These are phyloP conservation scores for Tremella yokohamensis DNA, from an alignment of 768 basidiomycete species.

Conservation along the genomic window DNA sequence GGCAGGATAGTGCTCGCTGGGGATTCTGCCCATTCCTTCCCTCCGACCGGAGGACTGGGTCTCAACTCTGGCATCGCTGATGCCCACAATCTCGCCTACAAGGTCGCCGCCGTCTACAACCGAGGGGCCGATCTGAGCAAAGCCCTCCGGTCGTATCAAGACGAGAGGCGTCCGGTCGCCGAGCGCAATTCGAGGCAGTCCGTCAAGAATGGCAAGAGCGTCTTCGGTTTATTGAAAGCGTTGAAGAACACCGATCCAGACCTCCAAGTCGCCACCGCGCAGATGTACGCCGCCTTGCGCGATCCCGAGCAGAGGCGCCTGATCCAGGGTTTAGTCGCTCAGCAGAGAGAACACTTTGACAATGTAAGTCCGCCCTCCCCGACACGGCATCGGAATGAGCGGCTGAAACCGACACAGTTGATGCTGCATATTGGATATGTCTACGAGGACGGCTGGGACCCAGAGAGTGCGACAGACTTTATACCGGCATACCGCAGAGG, in stretches of 20 bases:
- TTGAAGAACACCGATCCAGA: constrained; percentile 13
- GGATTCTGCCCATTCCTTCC: constrained; percentile 15
- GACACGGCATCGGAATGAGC: background rate
- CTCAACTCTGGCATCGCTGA: constrained; percentile 18
- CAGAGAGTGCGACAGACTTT: constrained; percentile 9
- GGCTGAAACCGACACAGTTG: background rate
- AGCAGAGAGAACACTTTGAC: constrained; percentile 14
- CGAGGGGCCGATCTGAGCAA: background rate
- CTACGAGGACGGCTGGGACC: constrained; percentile 10
- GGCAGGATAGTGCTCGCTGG: constrained; percentile 9
- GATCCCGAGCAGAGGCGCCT: constrained; percentile 4
- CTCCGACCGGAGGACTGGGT: constrained; percentile 18
- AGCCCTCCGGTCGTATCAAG: constrained; percentile 5
- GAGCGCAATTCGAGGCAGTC: constrained; percentile 11
- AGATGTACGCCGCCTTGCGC: constrained; percentile 9
- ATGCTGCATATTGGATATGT: constrained; percentile 16
- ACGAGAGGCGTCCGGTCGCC: constrained; percentile 14
- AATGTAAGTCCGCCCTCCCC: constrained; percentile 2
- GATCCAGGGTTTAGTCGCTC: constrained; percentile 9
- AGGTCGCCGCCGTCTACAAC: constrained; percentile 5
- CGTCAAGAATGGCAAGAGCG: constrained; percentile 10
- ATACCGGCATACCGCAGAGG: constrained; percentile 12
- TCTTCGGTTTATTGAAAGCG: constrained; percentile 15
- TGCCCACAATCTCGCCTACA: constrained; percentile 18
- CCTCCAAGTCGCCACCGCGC: constrained; percentile 3